These are phyloP conservation scores for Phytophthora capsici DNA, from an alignment of 352 stramenopile species.

Conservation along the genomic window DNA sequence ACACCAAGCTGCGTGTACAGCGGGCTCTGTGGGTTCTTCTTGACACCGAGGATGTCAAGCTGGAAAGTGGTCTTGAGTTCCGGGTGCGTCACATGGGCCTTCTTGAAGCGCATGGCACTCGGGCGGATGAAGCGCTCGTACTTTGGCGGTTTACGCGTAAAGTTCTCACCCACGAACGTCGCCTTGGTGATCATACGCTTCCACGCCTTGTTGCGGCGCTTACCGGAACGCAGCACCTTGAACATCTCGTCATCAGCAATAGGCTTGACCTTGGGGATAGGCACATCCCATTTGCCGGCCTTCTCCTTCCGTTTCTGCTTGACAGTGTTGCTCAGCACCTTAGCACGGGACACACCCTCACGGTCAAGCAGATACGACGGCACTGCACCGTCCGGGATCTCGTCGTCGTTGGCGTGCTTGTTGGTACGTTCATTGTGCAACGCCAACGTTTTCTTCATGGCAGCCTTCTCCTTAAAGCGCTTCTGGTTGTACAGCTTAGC, in stretches of 20 bases:
- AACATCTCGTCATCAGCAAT: constrained; percentile 99
- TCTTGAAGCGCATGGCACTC: constrained; percentile 99
- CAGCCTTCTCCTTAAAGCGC: constrained; percentile 99
- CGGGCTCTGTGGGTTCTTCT: constrained; percentile 99
- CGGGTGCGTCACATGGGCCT: constrained; percentile 99
- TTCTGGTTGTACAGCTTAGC: constrained; percentile 99
- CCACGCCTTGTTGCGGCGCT: constrained; percentile 94
- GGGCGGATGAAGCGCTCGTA: constrained; percentile 99
- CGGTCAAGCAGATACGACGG: constrained; percentile 99
- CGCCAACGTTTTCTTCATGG: constrained; percentile 99
- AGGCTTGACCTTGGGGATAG: constrained; percentile 98
- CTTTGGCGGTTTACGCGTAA: constrained; percentile 99
- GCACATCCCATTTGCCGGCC: constrained; percentile 99
- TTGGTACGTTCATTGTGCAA: constrained; percentile 99
- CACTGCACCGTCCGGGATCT: constrained; percentile 96
- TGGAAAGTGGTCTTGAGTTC: constrained; percentile 99
- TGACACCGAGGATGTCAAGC: constrained; percentile 99
- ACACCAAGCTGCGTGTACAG: constrained; percentile 99
- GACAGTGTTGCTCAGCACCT: constrained; percentile 99
- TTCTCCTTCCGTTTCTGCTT: constrained; percentile 99
- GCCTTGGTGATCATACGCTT: constrained; percentile 92
- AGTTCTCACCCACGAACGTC: constrained; percentile 99
- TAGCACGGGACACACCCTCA: constrained; percentile 98
- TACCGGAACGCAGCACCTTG: constrained; percentile 97
- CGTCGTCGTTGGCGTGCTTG: constrained; percentile 99